Percentiles rank a stretch among this genome's conserved stretches.
Conservation (phyloP, 2,329 filamentous ascomycete genomes). For the Aspergillus sclerotialis region DNA sequence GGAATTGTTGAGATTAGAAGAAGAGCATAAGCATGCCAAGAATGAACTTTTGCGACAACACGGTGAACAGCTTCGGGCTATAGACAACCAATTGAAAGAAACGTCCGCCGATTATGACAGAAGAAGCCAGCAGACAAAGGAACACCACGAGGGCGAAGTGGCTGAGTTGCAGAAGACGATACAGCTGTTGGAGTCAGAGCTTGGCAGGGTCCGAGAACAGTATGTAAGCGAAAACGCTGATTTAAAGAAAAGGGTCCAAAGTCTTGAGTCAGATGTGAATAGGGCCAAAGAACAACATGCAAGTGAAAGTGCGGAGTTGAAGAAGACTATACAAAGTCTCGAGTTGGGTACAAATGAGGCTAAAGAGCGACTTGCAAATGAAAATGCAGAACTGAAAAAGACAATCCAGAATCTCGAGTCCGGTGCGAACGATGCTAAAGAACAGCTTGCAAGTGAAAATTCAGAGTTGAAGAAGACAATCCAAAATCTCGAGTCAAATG, state of each 20-base stretch:
- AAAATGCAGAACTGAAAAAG: constrained; percentile 51
- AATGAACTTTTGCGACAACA: constrained; percentile 38
- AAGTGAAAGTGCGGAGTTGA: constrained; percentile 54
- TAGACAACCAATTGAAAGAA: constrained; percentile 43
- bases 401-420: constrained; percentile 52
- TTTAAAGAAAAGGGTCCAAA: constrained; percentile 50
- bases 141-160: constrained; percentile 52
- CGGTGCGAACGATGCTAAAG: constrained; percentile 23
- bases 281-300: constrained; percentile 56
- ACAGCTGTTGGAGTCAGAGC: constrained; percentile 48
- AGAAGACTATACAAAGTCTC: constrained; percentile 52
- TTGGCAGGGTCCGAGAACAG: constrained; percentile 43
- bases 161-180: constrained; percentile 57
- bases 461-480: constrained; percentile 54
- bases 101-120: constrained; percentile 34
- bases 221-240: constrained; percentile 52
- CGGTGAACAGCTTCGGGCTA: constrained; percentile 40
- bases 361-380: constrained; percentile 45
- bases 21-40: constrained; percentile 38
- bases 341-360: constrained; percentile 44
- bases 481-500: constrained; percentile 46
- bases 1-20: constrained; percentile 51
- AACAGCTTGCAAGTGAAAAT: constrained; percentile 49
- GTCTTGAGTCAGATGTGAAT: constrained; percentile 43
- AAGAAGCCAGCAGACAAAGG: constrained; percentile 29